Evolutionary conservation across 495 filamentous ascomycete species (phyloP), one percentile per base, ranked within the genome.

Genomic region (Tuber melanosporum): DNA sequence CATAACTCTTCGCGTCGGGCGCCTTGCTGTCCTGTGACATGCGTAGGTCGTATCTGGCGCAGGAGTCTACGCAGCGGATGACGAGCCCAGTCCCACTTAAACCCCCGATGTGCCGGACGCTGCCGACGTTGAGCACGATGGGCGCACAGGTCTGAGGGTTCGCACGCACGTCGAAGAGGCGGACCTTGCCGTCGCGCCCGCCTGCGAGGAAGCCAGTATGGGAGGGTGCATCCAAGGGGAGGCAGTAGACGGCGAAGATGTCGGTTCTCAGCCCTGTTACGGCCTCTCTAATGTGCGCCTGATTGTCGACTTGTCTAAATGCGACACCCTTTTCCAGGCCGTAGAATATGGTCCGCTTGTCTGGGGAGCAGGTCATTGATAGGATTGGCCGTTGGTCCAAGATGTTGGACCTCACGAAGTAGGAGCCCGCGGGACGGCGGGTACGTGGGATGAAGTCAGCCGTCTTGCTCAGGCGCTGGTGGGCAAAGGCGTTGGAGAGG

Each of bases 171-270:
- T 83, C 81, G 66, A 80, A 83, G 46, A 83, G 74, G 15, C 82
- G 82, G 70, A 83, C 81, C 19, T 74, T 79, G 15, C 82, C 82
- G 32, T 83, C 82, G 36, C 82, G 76, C 52, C 76, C 79, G 43
- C 82, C 82, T 20, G 72, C 75, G 32, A 81, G 79, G 41, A 83
- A 75, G 10, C 57, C 57, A 9, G 26, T 17, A 12, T 32, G 26
- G 12, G 57, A 32, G 14, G 43, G 49, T 1, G 77, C 69, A 15
- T 75, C 57, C 43, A 47, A 41, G 43, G 78, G 72, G 7, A 81
- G 76, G 19, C 74, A 79, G 42, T 72, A 73, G 52, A 72, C 52
- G 0, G 81, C 78, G 14, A 83, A 83, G 17, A 83, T 82, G 73
- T 83, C 82, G 15, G 75, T 82, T 32, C 69, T 26, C 46, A 5